phyloP scores from a whole-genome alignment of 768 basidiomycete species.

The Mycena rosella region DNA sequence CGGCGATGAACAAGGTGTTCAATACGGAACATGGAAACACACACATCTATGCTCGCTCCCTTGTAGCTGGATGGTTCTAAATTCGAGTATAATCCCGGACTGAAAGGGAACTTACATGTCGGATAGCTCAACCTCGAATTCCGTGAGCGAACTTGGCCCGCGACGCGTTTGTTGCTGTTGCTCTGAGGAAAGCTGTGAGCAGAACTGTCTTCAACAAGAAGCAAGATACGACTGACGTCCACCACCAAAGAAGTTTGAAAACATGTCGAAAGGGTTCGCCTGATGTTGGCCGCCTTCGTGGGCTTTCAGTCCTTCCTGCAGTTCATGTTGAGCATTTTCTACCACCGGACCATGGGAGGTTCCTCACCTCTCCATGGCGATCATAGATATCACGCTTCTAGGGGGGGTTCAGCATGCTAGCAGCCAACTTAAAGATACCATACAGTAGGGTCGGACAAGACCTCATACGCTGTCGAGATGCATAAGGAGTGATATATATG shows the following conservation, averaged over 20 bases:
- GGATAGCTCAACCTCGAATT: conserved; percentile 88
- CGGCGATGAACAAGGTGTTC: conserved; percentile 21
- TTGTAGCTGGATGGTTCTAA: conserved; percentile 68
- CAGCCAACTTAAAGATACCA: conserved; percentile 39
- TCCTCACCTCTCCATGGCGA: conserved; percentile 84
- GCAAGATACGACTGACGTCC: conserved; percentile 62
- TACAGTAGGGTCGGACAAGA: conserved; percentile 89
- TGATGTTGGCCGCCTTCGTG: conserved; percentile 89
- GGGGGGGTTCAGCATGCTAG: conserved; percentile 26
- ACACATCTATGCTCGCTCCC: conserved; percentile 87
- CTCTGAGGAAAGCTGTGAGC: conserved; percentile 45
- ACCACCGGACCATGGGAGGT: neutral
- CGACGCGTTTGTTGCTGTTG: conserved; percentile 75
- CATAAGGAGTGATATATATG: conserved; percentile 1
- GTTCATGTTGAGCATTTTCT: conserved; percentile 26
- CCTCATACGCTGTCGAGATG: conserved; percentile 81
- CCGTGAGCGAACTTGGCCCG: conserved; percentile 81
- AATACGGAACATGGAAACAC: conserved; percentile 39
- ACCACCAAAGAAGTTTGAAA: conserved; percentile 93
- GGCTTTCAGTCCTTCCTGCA: conserved; percentile 89
- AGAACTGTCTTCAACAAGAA: neutral
- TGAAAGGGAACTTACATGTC: conserved; percentile 71
- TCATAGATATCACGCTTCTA: conserved; percentile 97
- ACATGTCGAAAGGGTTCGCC: conserved; percentile 94
- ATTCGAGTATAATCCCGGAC: neutral